Conservation (phyloP, 768 basidiomycete genomes). For the Leccinum truebloodii region DNA sequence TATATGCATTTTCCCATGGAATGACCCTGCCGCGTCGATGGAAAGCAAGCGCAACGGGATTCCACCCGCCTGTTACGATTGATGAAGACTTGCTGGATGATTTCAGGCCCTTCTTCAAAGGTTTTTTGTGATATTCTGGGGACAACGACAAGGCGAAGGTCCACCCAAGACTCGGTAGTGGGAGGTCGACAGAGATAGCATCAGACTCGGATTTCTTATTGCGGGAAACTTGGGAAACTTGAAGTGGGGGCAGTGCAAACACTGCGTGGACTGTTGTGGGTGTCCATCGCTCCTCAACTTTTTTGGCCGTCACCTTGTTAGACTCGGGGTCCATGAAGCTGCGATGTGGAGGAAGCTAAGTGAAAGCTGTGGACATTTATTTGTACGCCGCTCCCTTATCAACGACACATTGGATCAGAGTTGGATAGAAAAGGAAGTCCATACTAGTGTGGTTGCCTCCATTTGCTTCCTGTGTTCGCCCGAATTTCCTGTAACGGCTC, state of each 20-base stretch:
- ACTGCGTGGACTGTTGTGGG: constrained; percentile 10
- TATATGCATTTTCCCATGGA: constrained; percentile 17
- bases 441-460: not conserved
- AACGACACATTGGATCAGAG: not conserved
- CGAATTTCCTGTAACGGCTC: too few relatives aligned
- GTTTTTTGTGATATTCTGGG: not conserved
- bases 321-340: not conserved
- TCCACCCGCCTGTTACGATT: not conserved
- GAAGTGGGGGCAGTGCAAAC: not conserved
- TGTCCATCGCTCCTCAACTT: constrained; percentile 20
- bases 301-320: not conserved
- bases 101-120: not conserved
- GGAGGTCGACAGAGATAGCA: constrained; percentile 10
- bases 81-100: too few relatives aligned
- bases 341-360: not conserved
- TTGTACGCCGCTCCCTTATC: not conserved
- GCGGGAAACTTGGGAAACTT: not conserved
- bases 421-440: not conserved
- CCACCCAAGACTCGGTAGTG: constrained; percentile 15
- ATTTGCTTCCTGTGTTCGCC: too few relatives aligned
- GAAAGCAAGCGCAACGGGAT: constrained; percentile 13
- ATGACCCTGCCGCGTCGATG: not conserved
- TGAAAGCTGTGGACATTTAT: not conserved
- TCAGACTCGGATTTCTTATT: too few relatives aligned
- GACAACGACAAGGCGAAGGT: constrained; percentile 17